Evolutionary conservation across 2,329 filamentous ascomycete species (phyloP).

Genomic region (Penicillium sp.): DNA sequence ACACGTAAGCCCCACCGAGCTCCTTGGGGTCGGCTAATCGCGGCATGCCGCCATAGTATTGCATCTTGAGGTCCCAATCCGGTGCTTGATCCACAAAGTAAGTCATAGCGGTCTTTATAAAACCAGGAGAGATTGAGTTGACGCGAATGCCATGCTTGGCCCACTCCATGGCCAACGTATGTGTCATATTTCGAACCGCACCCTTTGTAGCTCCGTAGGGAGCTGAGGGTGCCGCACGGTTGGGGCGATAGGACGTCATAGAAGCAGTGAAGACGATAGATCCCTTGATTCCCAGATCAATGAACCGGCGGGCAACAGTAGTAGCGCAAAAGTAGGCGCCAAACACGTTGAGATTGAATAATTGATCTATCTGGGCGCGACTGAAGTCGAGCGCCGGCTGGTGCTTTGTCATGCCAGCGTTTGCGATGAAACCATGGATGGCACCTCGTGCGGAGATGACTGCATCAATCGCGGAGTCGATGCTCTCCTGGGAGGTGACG

Average conservation of each 20-base stretch:
- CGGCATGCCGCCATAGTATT: slow-evolving; percentile 60
- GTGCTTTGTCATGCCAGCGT: slow-evolving; percentile 49
- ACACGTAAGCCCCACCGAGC: slow-evolving; percentile 57
- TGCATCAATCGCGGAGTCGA: no score
- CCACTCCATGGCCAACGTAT: slow-evolving; percentile 50
- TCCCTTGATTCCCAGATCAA: slow-evolving; percentile 40
- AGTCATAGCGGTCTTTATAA: slow-evolving; percentile 47
- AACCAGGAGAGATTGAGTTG: slow-evolving; percentile 50
- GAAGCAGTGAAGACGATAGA: slow-evolving; percentile 47
- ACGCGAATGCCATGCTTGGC: slow-evolving; percentile 40
- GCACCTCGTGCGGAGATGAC: no score
- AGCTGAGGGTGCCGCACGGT: slow-evolving; percentile 53
- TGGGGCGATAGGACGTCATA: slow-evolving; percentile 51
- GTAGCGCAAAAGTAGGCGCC: slow-evolving; percentile 34
- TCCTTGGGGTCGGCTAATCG: slow-evolving; percentile 54
- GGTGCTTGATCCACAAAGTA: slow-evolving; percentile 53
- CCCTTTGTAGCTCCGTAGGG: slow-evolving; percentile 50
- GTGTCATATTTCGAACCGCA: slow-evolving; percentile 34
- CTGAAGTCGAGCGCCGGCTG: slow-evolving; percentile 47
- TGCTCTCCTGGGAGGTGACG: no score
- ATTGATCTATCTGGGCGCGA: slow-evolving; percentile 38
- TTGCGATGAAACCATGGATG: slow-evolving; percentile 43
- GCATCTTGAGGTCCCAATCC: slow-evolving; percentile 58
- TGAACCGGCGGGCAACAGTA: slow-evolving; percentile 36
- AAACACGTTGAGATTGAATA: slow-evolving; percentile 47